Base-by-base conservation (phyloP, 305 asterid genomes). In the Coffea humblotiana region DNA sequence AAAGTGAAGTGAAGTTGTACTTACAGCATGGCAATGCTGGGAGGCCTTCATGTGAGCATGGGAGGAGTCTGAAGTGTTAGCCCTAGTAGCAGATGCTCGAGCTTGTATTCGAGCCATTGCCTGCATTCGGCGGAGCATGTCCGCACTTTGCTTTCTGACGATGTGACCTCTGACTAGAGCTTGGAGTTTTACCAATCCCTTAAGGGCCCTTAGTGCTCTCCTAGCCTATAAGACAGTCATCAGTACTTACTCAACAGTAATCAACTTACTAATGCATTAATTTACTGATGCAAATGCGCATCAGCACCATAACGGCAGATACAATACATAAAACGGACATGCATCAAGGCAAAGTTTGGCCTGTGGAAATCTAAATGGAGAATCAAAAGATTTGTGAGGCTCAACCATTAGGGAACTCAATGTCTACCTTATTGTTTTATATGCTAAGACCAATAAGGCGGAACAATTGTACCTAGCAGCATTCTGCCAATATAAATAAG, bases 61-160 rank as follows among this genome's bases (percentile, higher is more conserved):
- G 75, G 91, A n/a, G 48, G 82, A 79, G 74, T 87, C 92, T 0
- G 93, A 63, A 56, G 75, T 69, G 79, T 81, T 76, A 80, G 85
- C 86, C 77, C 97, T 92, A 78, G 78, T 85, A 61, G 91, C 90
- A 82, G 93, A 89, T 45, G 98, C 98, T 78, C 91, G 93, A 86
- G 98, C 99, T 81, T 94, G 99, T 79, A 96, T 96, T 81, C 97
- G 88, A 71, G 94, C 97, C 98, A 94, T 89, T 74, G 98, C 96
- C 75, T 96, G 98, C 98, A 96, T 92, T 23, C 98, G 92, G 18
- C 84, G 87, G 77, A 96, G 97, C 97, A 92, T 92, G 85, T 96
- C 94, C 45, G 97, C 91, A 82, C 97, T 94, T 85, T 91, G 97
- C 82, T 91, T 96, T 78, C 99, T 82, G 69, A 94, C 95, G 21